Base-by-base conservation (phyloP, 371 early-diverging fungal genomes). In the Entomophthora muscae region DNA sequence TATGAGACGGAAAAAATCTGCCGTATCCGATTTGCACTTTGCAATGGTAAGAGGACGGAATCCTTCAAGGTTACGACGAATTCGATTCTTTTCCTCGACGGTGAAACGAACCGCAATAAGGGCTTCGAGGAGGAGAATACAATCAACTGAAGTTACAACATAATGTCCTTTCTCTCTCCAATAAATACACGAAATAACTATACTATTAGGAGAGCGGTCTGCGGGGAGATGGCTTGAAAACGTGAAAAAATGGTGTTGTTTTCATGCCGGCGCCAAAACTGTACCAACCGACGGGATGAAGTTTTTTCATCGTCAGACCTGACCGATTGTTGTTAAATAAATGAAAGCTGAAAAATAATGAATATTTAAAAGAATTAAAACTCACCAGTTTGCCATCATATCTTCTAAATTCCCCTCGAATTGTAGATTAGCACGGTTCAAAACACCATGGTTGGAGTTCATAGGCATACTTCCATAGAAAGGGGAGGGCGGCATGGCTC, bases 51-150 rank as follows among this genome's bases (percentile, higher is more conserved):
- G 68, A 1, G 90, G 90, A 7, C 86, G 79, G 74, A 87, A 90
- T 0, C 83, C 86, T 66, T 90, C 90, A 5, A 89, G 73, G 53
- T 88, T 89, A 66, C 90, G 82, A 3, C 90, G 80, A 51, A 90
- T 88, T 28, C 90, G 78, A 68, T 89, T 90, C 73, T 90, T 90
- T 68, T 88, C 89, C 67, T 89, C 89, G 1, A 86, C 84, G 0
- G 84, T 85, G 65, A 89, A 88, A 10, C 83, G 76, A 5, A 84
- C 82, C 0, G 80, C 83, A 57, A 89, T 82, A 3, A 89, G 67
- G 17, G 80, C 75, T 73, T 88, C 89, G 31, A 89, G 72, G 55
- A 88, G 68, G 66, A 81, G 80, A 32, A 89, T 85, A 65, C 83
- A 86, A 64, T 89, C 90, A 52, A 89, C 89, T 1, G 84, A 83